Evolutionary conservation across 345 rosid species (phyloP).

Genomic region (Durio zibethinus): DNA sequence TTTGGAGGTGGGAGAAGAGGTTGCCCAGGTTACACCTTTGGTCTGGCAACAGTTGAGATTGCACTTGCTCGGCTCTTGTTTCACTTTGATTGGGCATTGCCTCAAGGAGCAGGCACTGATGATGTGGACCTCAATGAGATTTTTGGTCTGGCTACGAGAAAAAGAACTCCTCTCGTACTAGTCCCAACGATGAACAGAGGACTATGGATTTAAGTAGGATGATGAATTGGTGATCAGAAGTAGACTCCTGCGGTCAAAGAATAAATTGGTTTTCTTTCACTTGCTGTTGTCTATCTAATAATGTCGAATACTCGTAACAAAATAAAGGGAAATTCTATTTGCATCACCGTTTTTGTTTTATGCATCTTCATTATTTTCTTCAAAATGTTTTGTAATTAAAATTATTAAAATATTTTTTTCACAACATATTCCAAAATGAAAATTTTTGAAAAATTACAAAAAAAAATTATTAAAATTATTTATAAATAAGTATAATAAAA

Average conservation of each 20-base stretch:
- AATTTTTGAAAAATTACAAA: too few relatives aligned
- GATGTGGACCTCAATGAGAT: neutral
- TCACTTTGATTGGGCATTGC: constrained; percentile 16
- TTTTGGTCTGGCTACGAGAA: constrained; percentile 35
- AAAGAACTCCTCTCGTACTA: constrained; percentile 29
- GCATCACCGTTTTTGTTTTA: too few relatives aligned
- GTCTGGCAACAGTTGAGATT: constrained; percentile 16
- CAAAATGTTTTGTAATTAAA: too few relatives aligned
- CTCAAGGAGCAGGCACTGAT: neutral
- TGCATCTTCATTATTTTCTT: too few relatives aligned
- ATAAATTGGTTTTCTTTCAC: neutral
- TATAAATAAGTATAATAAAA: too few relatives aligned
- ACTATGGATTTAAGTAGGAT: neutral
- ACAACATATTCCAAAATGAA: too few relatives aligned
- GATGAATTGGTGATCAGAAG: neutral
- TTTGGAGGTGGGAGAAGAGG: constrained; percentile 28
- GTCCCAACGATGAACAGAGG: constrained; percentile 22
- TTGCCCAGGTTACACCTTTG: constrained; percentile 28
- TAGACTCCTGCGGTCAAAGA: neutral
- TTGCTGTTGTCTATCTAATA: neutral
- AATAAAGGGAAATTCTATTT: too few relatives aligned
- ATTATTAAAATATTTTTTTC: too few relatives aligned
- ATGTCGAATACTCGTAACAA: neutral
- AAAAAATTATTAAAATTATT: too few relatives aligned
- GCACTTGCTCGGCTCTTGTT: constrained; percentile 12